Evolutionary conservation across 2,329 filamentous ascomycete species (phyloP).

Genomic region (Botrytis elliptica): DNA sequence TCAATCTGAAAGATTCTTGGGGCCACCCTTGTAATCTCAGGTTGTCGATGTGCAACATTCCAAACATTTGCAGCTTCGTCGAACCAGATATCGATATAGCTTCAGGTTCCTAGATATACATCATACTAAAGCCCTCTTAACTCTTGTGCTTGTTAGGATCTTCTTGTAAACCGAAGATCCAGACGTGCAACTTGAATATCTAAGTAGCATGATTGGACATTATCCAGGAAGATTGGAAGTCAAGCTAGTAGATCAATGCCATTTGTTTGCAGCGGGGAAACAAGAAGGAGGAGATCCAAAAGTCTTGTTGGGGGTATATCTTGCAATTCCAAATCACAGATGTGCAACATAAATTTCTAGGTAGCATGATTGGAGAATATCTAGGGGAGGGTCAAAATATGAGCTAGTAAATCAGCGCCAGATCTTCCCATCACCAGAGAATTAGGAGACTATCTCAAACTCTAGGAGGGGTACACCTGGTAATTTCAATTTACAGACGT

Average conservation of each 20-base stretch:
- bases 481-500: neutral
- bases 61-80: accelerated
- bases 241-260: neutral
- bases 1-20: neutral
- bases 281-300: neutral
- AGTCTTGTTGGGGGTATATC: neutral
- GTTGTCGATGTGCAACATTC: neutral
- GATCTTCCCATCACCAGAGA: neutral
- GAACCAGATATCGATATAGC: neutral
- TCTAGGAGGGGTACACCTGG: neutral
- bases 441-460: neutral
- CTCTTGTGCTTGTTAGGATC: neutral
- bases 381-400: too few relatives aligned
- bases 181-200: neutral
- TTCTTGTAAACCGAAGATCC: accelerated
- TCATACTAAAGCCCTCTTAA: neutral
- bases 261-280: too few relatives aligned
- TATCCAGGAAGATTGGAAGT: neutral
- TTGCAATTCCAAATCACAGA: neutral
- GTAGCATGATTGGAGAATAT: neutral
- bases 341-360: neutral
- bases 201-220: neutral
- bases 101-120: neutral
- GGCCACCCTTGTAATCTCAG: neutral
- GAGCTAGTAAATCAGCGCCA: neutral